Conservation (phyloP, 1,139 yeast genomes). For the Sugiyamaella novakii region DNA sequence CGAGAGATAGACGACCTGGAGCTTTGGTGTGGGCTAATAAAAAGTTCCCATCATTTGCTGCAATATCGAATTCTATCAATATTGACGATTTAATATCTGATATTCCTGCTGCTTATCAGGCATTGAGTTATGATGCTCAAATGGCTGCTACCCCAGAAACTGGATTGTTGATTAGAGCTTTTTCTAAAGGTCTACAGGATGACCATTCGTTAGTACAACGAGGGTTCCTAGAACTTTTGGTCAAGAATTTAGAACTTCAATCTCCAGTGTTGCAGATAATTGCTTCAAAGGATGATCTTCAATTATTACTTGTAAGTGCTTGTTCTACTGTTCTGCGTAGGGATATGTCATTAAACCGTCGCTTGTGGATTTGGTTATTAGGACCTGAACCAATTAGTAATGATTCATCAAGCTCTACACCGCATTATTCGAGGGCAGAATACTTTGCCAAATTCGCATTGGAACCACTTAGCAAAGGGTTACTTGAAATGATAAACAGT, state of each 20-base stretch:
- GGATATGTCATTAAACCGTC: slow-evolving; percentile 91
- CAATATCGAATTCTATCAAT: slow-evolving; percentile 21
- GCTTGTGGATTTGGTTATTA: slow-evolving; percentile 89
- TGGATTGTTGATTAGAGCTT: slow-evolving; percentile 73
- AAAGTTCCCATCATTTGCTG: slow-evolving; percentile 60
- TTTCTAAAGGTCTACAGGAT: slow-evolving; percentile 64
- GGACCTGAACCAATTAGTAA: slow-evolving; percentile 58
- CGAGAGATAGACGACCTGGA: slow-evolving; percentile 79
- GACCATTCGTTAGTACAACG: slow-evolving; percentile 75
- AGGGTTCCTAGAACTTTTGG: slow-evolving; percentile 82
- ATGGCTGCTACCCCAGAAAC: slow-evolving; percentile 63
- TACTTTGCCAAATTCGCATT: slow-evolving; percentile 66
- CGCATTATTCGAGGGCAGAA: slow-evolving; percentile 43
- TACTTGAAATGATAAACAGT: slow-evolving; percentile 52
- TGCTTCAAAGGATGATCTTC: slow-evolving; percentile 56
- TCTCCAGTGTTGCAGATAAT: slow-evolving; percentile 57
- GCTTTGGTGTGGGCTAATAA: slow-evolving; percentile 76
- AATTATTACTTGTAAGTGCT: slow-evolving; percentile 62
- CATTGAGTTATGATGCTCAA: slow-evolving; percentile 57
- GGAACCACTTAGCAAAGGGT: slow-evolving; percentile 52
- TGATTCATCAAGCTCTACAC: not conserved
- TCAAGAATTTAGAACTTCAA: slow-evolving; percentile 65
- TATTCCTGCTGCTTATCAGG: slow-evolving; percentile 26
- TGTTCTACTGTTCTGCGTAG: slow-evolving; percentile 69
- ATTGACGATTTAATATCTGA: slow-evolving; percentile 15